A percentile compares a stretch with the other conserved stretches of the same genome.
Evolutionary conservation across 192 early-diverging fungal genomes (phyloP).

Genomic region (Ramicandelaber brevisporus): DNA sequence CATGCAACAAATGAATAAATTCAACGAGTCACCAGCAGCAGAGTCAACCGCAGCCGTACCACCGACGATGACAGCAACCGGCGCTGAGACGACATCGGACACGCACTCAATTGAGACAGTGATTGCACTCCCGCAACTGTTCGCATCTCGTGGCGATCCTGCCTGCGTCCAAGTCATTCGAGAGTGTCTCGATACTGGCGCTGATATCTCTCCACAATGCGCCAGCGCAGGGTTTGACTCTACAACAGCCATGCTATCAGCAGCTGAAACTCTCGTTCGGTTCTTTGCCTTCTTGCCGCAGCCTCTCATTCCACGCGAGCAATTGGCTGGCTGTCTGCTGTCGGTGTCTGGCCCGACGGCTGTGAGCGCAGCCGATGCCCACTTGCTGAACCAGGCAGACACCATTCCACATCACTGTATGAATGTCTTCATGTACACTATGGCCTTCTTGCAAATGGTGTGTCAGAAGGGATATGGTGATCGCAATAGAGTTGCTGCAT

Average conservation of each 20-base stretch:
- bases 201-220: no score
- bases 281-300: no score
- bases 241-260: conserved; percentile 16
- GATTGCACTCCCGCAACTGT: conserved; percentile 1
- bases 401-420: conserved; percentile 7
- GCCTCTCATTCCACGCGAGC: no score
- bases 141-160: conserved; percentile 26
- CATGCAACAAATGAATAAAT: conserved; percentile 9
- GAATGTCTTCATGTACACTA: conserved; percentile 5
- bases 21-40: conserved; percentile 7
- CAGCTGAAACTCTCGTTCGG: no score
- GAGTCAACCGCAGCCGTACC: background rate
- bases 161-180: conserved; percentile 31
- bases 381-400: conserved; percentile 3
- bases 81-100: conserved; percentile 6
- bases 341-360: background rate
- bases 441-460: conserved; percentile 4
- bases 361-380: background rate
- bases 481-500: background rate
- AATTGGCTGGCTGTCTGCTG: no score
- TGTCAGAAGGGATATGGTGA: background rate
- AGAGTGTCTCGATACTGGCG: conserved; percentile 57
- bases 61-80: conserved; percentile 3
- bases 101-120: conserved; percentile 5
- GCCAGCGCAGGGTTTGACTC: conserved; percentile 27